Evolutionary conservation across 2,329 filamentous ascomycete species (phyloP).

Genomic region (Monosporascus ibericus): DNA sequence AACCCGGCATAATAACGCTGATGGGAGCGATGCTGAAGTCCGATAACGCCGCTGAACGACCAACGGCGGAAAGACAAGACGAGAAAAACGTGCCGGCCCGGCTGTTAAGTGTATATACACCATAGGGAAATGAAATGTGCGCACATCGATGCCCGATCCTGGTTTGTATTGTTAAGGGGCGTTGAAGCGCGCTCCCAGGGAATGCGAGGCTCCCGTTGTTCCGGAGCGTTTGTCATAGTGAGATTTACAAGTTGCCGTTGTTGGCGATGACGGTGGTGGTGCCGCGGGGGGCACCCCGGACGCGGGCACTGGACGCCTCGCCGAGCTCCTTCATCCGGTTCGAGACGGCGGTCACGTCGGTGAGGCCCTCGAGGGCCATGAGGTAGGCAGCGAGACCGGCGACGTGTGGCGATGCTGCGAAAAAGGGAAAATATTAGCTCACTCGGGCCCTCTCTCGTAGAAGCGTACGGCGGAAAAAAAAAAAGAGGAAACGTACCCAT

Average conservation of each 20-base stretch:
- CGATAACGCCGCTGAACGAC: too few species aligned
- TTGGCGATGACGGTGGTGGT: constrained; percentile 52
- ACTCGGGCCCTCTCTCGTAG: not conserved
- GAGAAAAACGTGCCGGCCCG: too few species aligned
- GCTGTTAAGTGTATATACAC: too few species aligned
- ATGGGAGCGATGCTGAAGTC: too few species aligned
- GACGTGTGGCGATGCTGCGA: constrained; percentile 59
- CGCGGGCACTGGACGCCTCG: constrained; percentile 35
- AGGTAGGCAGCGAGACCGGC: constrained; percentile 64
- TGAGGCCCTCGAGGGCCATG: constrained; percentile 49
- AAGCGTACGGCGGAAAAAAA: not conserved
- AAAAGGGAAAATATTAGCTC: constrained; percentile 8
- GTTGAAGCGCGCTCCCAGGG: too few species aligned
- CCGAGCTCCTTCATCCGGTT: constrained; percentile 49
- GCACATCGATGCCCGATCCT: too few species aligned
- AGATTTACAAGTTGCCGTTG: constrained; percentile 37
- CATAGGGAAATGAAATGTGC: too few species aligned
- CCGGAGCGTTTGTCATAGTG: too few species aligned
- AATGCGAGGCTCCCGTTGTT: too few species aligned
- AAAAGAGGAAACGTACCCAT: constrained; percentile 42
- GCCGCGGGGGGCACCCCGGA: constrained; percentile 33
- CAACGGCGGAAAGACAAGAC: too few species aligned
- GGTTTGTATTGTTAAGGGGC: too few species aligned
- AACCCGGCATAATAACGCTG: too few species aligned
- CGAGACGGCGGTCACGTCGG: constrained; percentile 36